Evolutionary conservation across 495 filamentous ascomycete genomes (phyloP), one percentile per base, ranked within the genome.

Genomic region (Penicillium tannophilum): DNA sequence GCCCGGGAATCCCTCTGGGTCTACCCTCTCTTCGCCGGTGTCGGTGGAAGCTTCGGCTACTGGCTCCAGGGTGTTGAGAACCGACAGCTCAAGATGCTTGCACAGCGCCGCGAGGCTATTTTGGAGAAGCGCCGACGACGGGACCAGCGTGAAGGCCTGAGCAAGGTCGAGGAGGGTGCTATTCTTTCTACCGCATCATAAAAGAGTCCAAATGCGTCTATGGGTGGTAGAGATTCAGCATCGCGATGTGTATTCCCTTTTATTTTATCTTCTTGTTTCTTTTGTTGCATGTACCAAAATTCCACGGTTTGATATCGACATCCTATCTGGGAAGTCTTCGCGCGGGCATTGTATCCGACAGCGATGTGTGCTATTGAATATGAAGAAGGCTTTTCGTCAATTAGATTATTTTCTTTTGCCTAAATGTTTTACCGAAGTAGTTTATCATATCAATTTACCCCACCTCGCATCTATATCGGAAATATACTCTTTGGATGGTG

Each of bases 11-110:
- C 88, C 42, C 81, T 94, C 59, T 93, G 88, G 88, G 91, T 84
- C n/a, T 98, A 95, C 77, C 93, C 95, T 51, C 73, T 97, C 69
- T 98, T 92, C 72, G 91, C 84, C 26, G 84, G 80, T 58, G 82
- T 90, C 54, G 92, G 93, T 61, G 93, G 87, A 50, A 90, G 87
- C 75, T 97, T 98, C 74, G 94, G 94, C 54, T 98, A 97, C 82
- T 98, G 93, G 91, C 76, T 98, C 63, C 84, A 88, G 78, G 89
- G 90, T 54, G 90, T 97, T 42, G 90, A 95, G 72, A 70, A 86
- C 66, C 80, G 86, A 59, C 93, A 97, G 77, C 79, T 85, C 50
- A 82, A 82, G 56, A 81, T 92, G 53, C 79, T 98, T 44, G 79
- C 82, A 61, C 88, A 91, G 71, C 88, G 92, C 65, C 87, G 88